Evolutionary conservation across 768 basidiomycete genomes (phyloP), one percentile per base, ranked within the genome.

Genomic region (Postia placenta): DNA sequence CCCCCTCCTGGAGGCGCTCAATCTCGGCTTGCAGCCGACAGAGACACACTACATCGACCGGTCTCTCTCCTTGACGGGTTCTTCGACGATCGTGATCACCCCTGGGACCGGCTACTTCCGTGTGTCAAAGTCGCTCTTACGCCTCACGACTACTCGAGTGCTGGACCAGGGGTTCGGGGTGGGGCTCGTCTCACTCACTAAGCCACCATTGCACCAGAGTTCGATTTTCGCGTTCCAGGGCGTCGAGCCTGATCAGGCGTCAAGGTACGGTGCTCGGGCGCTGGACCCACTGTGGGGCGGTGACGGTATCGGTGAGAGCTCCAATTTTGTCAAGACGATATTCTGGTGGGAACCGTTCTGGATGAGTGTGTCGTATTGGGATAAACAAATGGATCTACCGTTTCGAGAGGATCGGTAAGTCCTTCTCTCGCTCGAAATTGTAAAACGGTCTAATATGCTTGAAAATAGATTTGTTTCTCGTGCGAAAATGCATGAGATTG

Each of bases 1-100:
- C 0, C 93, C 93, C 35, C 74, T 98, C n/a, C 77, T 98, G 4
- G 96, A 98, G 66, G 92, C 92, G 1, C 74, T 98, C 45, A 98
- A 98, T 60, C 76, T 99, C 39, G 89, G 83, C 0, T 76, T 97
- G 14, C 95, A 92, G 60, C 90, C 94, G 0, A 86, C 86, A 14
- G 95, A 98, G 67, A 89, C 86, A 2, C 92, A 96, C 63, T 94
- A 96, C 62, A 83, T 98, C 55, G 96, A 98, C 64, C 84, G 96
- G 17, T 96, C 95, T 26, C 71, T 98, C 7, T 89, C 86, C 2
- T 74, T 92, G 12, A 98, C 94, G 0, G 95, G 95, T 19, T 69
- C 85, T 0, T 81, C 83, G 12, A 89, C 87, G 2, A 79, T 93
- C 39, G 63, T 98, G 37, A 81, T 98, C 54, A 94, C 92, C 1